Evolutionary conservation across 129 eudicot species (phyloP).

Genomic region (Deinandra increscens): DNA sequence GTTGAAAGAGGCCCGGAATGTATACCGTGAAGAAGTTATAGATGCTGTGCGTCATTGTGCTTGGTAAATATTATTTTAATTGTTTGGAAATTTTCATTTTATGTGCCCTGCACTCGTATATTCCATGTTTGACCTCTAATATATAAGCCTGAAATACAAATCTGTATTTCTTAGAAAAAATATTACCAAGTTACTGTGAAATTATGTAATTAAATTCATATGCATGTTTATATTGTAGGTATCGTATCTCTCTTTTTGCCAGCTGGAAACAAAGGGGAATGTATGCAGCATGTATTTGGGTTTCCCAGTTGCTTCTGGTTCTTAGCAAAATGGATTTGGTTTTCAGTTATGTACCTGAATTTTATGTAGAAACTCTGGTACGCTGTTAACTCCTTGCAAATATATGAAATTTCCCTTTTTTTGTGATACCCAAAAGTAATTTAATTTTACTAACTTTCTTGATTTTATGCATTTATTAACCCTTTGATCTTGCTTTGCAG

Average conservation of each 20-base stretch:
- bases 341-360: conserved; percentile 85
- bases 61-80: conserved; percentile 38
- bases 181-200: background rate
- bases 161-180: background rate
- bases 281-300: conserved; percentile 94
- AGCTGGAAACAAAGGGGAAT: conserved; percentile 98
- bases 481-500: conserved; percentile 40
- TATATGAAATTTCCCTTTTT: background rate
- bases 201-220: background rate
- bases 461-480: background rate
- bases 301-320: conserved; percentile 84
- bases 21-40: conserved; percentile 85
- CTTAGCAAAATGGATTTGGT: conserved; percentile 83
- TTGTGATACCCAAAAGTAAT: background rate
- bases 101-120: background rate
- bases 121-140: conserved; percentile 11
- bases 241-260: conserved; percentile 74
- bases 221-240: conserved; percentile 46
- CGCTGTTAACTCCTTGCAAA: conserved; percentile 12
- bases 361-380: conserved; percentile 90
- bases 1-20: conserved; percentile 79
- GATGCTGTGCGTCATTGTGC: conserved; percentile 84
- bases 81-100: background rate
- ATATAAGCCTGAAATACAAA: conserved; percentile 12
- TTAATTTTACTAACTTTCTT: background rate